Conservation (phyloP, 2,329 filamentous ascomycete genomes). For the Phyllosticta citriasiana region DNA sequence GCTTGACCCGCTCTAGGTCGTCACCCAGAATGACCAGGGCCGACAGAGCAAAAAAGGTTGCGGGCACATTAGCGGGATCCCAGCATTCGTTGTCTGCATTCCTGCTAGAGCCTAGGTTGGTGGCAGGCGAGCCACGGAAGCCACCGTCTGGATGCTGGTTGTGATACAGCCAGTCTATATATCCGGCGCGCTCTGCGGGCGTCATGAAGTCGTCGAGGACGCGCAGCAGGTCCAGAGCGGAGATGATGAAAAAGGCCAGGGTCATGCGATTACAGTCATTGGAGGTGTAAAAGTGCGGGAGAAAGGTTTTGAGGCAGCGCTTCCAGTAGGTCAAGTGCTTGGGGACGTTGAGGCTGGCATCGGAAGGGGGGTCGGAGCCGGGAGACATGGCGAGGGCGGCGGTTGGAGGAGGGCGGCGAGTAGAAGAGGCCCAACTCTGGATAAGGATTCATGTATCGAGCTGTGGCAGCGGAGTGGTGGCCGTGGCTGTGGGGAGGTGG, state of each 20-base stretch:
- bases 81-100: conserved; percentile 38
- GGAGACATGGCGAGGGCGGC: conserved; percentile 8
- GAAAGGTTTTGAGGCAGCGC: conserved; percentile 69
- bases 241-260: conserved; percentile 80
- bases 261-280: conserved; percentile 88
- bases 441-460: neutral
- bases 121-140: conserved; percentile 77
- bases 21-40: conserved; percentile 58
- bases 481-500: neutral
- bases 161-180: conserved; percentile 68
- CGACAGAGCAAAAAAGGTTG: conserved; percentile 80
- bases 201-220: conserved; percentile 47
- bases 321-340: conserved; percentile 84
- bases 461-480: neutral
- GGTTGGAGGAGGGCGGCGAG: neutral
- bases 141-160: conserved; percentile 81
- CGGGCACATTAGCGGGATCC: conserved; percentile 75
- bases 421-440: neutral
- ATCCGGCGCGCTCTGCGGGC: conserved; percentile 43
- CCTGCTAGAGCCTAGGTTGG: conserved; percentile 37
- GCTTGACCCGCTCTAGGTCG: conserved; percentile 52
- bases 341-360: conserved; percentile 22
- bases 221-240: conserved; percentile 72
- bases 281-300: conserved; percentile 74
- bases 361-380: conserved; percentile 1